Percentiles rank a stretch among this genome's conserved stretches.
These are phyloP conservation scores for Bolboschoenoplectus hybrid DNA, from an alignment of 202 grass and related monocot genomes.

Conservation along the genomic window DNA sequence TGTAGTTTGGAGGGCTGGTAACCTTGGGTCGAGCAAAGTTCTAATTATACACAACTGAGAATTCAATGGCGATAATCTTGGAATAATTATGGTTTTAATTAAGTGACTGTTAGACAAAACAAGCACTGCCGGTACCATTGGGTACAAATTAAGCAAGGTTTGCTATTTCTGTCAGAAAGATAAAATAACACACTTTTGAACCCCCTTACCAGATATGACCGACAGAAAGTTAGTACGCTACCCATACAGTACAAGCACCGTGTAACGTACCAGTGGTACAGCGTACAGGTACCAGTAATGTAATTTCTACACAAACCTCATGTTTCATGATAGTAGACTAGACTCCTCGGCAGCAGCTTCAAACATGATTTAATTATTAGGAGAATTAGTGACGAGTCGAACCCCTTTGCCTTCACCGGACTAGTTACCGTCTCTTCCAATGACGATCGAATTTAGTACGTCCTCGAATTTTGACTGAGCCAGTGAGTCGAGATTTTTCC, in stretches of 20 bases:
- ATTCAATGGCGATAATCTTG: background rate
- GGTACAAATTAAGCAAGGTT: background rate
- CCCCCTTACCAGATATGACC: background rate
- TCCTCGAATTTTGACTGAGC: slow-evolving; percentile 46
- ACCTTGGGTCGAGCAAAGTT: background rate
- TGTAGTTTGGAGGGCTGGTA: background rate
- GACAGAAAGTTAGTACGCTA: background rate
- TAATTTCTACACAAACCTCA: slow-evolving; percentile 51
- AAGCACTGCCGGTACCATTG: too few species aligned
- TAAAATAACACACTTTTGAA: background rate
- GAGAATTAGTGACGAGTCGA: slow-evolving; percentile 57
- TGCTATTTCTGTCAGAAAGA: background rate
- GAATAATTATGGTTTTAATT: too few species aligned
- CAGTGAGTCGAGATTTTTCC: slow-evolving; percentile 51
- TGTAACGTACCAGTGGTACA: background rate
- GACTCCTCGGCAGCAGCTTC: slow-evolving; percentile 77
- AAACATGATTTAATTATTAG: slow-evolving; percentile 52
- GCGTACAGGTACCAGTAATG: background rate
- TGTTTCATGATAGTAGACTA: slow-evolving; percentile 51
- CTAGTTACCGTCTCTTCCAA: too few species aligned
- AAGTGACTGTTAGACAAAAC: too few species aligned
- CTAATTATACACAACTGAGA: background rate
- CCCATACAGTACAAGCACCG: background rate
- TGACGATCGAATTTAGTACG: too few species aligned
- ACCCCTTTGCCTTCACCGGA: too few species aligned